These are phyloP conservation scores for Fusarium sp. DNA, from an alignment of 2,329 filamentous ascomycete species.

Conservation along the genomic window DNA sequence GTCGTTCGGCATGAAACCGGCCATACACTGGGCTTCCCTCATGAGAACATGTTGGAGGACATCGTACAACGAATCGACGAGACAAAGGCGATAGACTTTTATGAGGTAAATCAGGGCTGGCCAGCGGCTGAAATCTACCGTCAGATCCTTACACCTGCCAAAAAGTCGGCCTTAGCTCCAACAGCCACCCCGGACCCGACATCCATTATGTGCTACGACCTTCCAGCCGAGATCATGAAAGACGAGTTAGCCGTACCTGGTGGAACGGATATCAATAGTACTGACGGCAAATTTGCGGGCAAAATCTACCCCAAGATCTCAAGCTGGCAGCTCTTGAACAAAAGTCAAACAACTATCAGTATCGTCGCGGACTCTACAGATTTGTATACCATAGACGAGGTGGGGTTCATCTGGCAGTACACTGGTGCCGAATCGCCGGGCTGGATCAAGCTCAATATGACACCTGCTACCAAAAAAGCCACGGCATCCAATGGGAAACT, in stretches of 20 bases:
- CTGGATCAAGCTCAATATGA: not conserved
- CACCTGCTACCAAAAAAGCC: not conserved
- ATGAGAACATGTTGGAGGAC: not conserved
- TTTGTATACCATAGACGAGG: not conserved
- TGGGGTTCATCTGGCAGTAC: not conserved
- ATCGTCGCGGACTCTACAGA: not conserved
- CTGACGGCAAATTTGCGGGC: not conserved
- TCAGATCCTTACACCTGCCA: not conserved
- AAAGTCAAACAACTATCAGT: not conserved
- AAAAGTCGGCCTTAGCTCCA: not conserved
- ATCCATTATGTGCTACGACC: slow-evolving; percentile 1
- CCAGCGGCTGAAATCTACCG: not conserved
- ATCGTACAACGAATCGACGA: not conserved
- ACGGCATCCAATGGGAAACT: not conserved
- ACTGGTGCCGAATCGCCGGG: not conserved
- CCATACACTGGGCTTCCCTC: not conserved
- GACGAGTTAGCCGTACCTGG: not conserved
- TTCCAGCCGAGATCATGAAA: not conserved
- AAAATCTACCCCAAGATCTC: not conserved
- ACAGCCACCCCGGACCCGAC: not conserved
- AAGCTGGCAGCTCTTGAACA: not conserved
- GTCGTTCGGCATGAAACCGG: not conserved
- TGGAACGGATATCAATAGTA: not conserved
- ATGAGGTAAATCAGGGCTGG: not conserved
- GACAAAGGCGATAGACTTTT: not conserved